phyloP scores from a whole-genome alignment of 352 stramenopile genomes.

The Phytophthora tubulina region DNA sequence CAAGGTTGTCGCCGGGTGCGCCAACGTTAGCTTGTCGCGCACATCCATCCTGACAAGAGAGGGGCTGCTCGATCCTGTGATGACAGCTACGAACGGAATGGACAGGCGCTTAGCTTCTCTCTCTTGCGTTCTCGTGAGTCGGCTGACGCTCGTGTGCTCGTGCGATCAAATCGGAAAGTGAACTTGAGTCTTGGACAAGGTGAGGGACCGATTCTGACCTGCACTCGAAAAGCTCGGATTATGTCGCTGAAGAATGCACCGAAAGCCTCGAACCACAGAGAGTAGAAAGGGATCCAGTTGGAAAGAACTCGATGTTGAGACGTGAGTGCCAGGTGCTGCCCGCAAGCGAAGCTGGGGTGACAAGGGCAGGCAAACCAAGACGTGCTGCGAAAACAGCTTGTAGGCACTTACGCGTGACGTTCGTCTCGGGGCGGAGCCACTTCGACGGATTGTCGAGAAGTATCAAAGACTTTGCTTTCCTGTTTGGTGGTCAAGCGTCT shows the following conservation, averaged over 20 bases:
- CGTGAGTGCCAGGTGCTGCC: conserved; percentile 33
- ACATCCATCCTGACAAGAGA: conserved; percentile 42
- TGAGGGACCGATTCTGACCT: conserved; percentile 24
- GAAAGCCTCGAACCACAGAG: conserved; percentile 28
- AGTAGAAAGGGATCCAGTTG: conserved; percentile 23
- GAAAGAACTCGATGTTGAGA: conserved; percentile 23
- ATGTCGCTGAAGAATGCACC: conserved; percentile 37
- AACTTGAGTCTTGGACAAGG: conserved; percentile 21
- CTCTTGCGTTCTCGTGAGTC: conserved; percentile 35
- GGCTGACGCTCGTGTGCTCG: conserved; percentile 26
- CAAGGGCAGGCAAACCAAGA: conserved; percentile 29
- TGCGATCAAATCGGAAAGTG: conserved; percentile 24
- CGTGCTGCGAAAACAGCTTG: conserved; percentile 44
- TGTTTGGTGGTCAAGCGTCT: background rate
- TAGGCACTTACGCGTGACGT: conserved; percentile 29
- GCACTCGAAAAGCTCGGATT: conserved; percentile 6
- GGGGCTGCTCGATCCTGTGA: conserved; percentile 35
- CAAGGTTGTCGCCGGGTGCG: conserved; percentile 29
- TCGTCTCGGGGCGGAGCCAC: conserved; percentile 38
- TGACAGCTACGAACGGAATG: conserved; percentile 25
- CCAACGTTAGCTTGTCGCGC: conserved; percentile 42
- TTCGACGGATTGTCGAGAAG: conserved; percentile 31
- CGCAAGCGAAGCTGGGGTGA: conserved; percentile 17
- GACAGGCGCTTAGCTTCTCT: conserved; percentile 28
- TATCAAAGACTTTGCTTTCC: background rate